Base-by-base conservation (phyloP, 1,139 yeast genomes). In the Yamadazyma diddensiae region DNA sequence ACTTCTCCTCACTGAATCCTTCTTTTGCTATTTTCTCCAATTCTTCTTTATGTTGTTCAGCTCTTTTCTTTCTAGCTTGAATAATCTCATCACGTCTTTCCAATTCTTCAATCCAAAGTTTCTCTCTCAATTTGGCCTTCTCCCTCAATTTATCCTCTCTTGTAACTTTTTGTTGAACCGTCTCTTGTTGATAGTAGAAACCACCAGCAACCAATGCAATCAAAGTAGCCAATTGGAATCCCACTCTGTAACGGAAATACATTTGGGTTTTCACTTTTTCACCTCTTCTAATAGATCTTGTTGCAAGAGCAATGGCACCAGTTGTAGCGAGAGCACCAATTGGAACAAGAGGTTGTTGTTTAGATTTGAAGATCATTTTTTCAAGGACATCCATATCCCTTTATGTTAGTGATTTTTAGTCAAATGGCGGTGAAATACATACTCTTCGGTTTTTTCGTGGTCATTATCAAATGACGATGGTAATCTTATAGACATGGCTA, bases 191-290 rank as follows among this genome's bases (percentile, higher is more conserved):
- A 55, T 73, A 82, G 42, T 74, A 59, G 50, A 68, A 68, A 2
- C 94, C 88, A 24, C 97, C 97, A 10, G 77, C 79, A 3, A 88
- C 83, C 37, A 88, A 65, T 0, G 96, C 95, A 6, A 78, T 78
- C 34, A 88, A 65, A 0, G 97, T 88, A 37, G 82, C 74, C 9
- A 84, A 84, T 58, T 88, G 97, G 49, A 87, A 71, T 1, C 78
- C 94, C 30, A 88, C 90, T 65, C 97, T 82, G 77, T 88, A 86
- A 47, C 92, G 74, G 65, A 86, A 88, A 77, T 86, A 88, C 35
- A 75, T 72, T 59, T 88, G 95, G 0, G 97, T 94, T 39, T 77
- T 77, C 35, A 70, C 64, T 43, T 81, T 74, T 49, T 86, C 79
- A 16, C 96, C 95, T 21, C 70, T 62, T 46, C 80, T 74, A 45